Evolutionary conservation across 108 stramenopile genomes (phyloP), one percentile per base, ranked within the genome.

Genomic region (Conticribra weissflogii): DNA sequence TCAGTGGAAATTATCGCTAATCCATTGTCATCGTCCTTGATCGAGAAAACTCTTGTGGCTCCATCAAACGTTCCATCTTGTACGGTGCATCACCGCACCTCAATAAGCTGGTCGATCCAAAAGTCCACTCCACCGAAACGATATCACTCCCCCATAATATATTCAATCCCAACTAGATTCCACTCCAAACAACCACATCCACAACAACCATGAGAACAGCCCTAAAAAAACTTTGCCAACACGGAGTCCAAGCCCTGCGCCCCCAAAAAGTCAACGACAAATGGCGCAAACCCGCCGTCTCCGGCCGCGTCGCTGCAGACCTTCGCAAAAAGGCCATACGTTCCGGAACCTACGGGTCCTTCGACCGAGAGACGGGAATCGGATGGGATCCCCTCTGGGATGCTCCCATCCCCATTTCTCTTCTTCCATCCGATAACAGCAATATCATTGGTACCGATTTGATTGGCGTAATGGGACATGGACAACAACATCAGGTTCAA

Each of bases 341-440:
- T 22, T 53, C 75, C 16, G 90, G 90, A 21, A 89, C 90, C 27
- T 94, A 87, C 50, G 93, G 93, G 9, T 58, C 60, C 44, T 94
- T 94, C 54, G 82, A 88, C 59, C 27, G 70, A 0, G 44, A 54
- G 9, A 86, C 86, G 1, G 87, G 88, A 31, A 32, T 65, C 4
- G 92, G 92, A 1, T 94, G 92, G 92, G 89, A 94, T 75, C 87
- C 85, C 15, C 12, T 32, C 8, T 94, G 92, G 92, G 92, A 93
- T 60, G 66, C 79, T 44, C 69, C 84, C 24, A 74, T 60, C 17
- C 77, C 36, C 5, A 41, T 12, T 41, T 41, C 36, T 5, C 36
- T 12, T 47, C 75, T 36, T 28, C 25, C 46, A 16, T 15, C 30
- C 16, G 25, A 34, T 8, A 33, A 27, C 23, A 30, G 50, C 29